Percentiles rank a stretch among this genome's conserved stretches.
Conservation (phyloP, 192 early-diverging fungal genomes). For the Lunasporangiospora selenospora region DNA sequence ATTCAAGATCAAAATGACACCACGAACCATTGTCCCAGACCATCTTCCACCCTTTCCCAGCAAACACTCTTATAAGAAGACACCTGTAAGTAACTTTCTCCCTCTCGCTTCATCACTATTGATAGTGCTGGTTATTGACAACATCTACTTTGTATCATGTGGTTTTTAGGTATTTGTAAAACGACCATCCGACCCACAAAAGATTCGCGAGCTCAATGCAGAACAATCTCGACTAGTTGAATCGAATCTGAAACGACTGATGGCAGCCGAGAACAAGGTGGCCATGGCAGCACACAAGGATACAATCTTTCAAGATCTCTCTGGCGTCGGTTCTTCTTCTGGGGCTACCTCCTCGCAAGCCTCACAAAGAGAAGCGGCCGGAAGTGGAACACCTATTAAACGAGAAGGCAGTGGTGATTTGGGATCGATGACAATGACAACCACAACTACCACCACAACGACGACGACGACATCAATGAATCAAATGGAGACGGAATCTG, state of each 20-base stretch:
- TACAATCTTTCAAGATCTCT: too few relatives aligned
- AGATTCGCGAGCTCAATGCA: slow-evolving; percentile 56
- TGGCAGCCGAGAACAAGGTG: slow-evolving; percentile 47
- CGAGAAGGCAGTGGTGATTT: too few relatives aligned
- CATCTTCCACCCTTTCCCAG: slow-evolving; percentile 59
- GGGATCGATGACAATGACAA: too few relatives aligned
- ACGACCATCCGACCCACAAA: slow-evolving; percentile 57
- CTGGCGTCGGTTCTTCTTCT: too few relatives aligned
- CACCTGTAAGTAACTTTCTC: slow-evolving; percentile 49
- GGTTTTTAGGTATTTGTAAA: slow-evolving; percentile 64
- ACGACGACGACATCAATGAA: too few relatives aligned
- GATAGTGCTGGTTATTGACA: not conserved
- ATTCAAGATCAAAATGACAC: slow-evolving; percentile 20
- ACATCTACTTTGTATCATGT: too few relatives aligned
- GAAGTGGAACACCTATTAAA: too few relatives aligned
- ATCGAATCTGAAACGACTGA: slow-evolving; percentile 58
- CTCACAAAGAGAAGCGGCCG: too few relatives aligned
- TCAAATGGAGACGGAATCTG: too few relatives aligned
- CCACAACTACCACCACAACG: too few relatives aligned
- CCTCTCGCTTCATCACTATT: not conserved
- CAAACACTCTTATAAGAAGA: slow-evolving; percentile 64
- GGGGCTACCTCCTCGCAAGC: too few relatives aligned
- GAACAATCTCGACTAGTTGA: slow-evolving; percentile 62
- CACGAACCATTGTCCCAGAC: slow-evolving; percentile 54
- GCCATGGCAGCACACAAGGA: slow-evolving; percentile 47